Base-by-base conservation (phyloP, 352 stramenopile species). In the Globisporangium emineosum region DNA sequence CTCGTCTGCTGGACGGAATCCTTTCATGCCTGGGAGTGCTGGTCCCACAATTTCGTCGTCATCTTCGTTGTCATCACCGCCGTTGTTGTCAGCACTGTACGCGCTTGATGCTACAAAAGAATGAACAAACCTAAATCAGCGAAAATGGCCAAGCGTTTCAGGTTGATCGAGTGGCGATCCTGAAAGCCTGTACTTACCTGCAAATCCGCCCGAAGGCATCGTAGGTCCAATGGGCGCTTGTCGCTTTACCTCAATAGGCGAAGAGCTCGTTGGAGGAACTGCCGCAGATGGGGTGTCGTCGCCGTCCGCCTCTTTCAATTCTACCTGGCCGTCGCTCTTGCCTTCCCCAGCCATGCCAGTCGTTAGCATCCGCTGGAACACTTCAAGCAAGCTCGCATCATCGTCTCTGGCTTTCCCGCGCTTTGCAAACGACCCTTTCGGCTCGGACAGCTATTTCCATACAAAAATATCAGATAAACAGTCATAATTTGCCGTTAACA, bases 1-100 rank as follows among this genome's bases (percentile, higher is more conserved):
- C 45, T 89, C 79, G 53, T 93, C 86, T 15, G 87, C 77, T 33
- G 77, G 45, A 5, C 87, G 83, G 21, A 91, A 94, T 5, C 85
- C 87, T 29, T 86, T 90, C 78, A 86, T 91, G 0, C 87, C 87
- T 30, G 85, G 87, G 13, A 96, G 66, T 15, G 80, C 81, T 29
- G 87, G 87, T 1, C 87, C 87, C 3, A 96, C 68, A 29, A 88
- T 43, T 2, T 81, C 65, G 15, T 76, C 77, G 5, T 87, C 77
- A 21, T 88, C 77, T 3, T 83, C 75, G 1, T 88, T 72, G 13
- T 76, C 65, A 8, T 7, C 51, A 25, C 10, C n/a, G n/a, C n/a
- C 37, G 15, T 45, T 45, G 37, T 37, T 33, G 23, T 59, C 65
- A 32, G 27, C 35, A 21, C 2, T 65, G 7, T 27, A 53, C 9